phyloP scores from a whole-genome alignment of 768 basidiomycete genomes.

The Lactarius pseudohatsudake region DNA sequence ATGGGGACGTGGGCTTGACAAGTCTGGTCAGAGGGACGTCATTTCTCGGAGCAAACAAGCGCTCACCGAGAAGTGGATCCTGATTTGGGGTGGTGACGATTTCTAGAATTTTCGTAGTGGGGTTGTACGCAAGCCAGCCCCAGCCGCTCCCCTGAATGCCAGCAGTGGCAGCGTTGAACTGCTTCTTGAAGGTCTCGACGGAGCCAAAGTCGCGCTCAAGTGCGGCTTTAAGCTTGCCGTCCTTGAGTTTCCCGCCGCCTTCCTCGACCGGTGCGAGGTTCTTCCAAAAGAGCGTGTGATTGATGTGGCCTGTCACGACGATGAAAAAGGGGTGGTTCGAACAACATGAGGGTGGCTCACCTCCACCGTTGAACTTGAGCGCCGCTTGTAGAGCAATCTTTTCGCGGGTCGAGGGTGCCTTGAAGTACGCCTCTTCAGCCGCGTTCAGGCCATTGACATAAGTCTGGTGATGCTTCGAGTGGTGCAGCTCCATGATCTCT shows the following conservation, averaged over 20 bases:
- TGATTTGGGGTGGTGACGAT: constrained; percentile 94
- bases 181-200: constrained; percentile 80
- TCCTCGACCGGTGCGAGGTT: constrained; percentile 77
- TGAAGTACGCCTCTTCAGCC: constrained; percentile 81
- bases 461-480: constrained; percentile 86
- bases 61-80: constrained; percentile 77
- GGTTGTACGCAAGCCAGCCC: constrained; percentile 93
- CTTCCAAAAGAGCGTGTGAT: constrained; percentile 97
- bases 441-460: constrained; percentile 96
- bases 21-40: constrained; percentile 1
- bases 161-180: constrained; percentile 83
- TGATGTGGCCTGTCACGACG: constrained; percentile 69
- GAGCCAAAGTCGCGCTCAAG: constrained; percentile 83
- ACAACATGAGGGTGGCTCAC: constrained; percentile 36
- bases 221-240: constrained; percentile 72
- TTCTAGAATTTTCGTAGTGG: constrained; percentile 70
- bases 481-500: constrained; percentile 94
- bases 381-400: constrained; percentile 85
- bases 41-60: constrained; percentile 4
- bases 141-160: constrained; percentile 97
- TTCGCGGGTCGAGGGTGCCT: constrained; percentile 63
- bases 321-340: neutral
- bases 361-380: constrained; percentile 97
- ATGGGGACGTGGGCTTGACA: constrained; percentile 77
- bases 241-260: constrained; percentile 62